These are phyloP conservation scores for Vigna nakashimae DNA, from an alignment of 306 rosid genomes.

Conservation along the genomic window DNA sequence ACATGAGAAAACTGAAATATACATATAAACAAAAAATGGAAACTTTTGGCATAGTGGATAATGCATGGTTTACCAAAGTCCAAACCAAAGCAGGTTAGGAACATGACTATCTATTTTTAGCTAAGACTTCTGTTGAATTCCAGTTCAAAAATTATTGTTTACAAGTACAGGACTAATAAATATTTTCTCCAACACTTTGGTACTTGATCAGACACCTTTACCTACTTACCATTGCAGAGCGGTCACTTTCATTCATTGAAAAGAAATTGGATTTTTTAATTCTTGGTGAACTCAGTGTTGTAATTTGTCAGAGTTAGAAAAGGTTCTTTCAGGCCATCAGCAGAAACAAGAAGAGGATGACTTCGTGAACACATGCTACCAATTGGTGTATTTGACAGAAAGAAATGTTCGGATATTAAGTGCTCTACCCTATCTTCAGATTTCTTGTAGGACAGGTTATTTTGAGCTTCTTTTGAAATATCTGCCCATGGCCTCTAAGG, in stretches of 20 bases:
- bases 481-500: neutral
- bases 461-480: neutral
- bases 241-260: neutral
- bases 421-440: neutral
- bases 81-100: conserved; percentile 1
- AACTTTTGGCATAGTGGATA: neutral
- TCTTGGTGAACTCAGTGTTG: neutral
- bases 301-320: conserved; percentile 1
- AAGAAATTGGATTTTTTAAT: neutral
- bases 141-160: neutral
- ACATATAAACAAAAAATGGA: neutral
- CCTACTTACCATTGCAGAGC: neutral
- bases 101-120: conserved; percentile 7
- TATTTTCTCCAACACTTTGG: neutral
- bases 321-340: conserved; percentile 13
- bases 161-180: neutral
- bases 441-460: neutral
- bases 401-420: neutral
- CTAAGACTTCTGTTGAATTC: neutral
- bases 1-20: conserved; percentile 3
- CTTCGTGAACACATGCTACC: conserved; percentile 8
- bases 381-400: too few species aligned
- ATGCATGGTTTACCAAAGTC: conserved; percentile 1
- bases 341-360: too few species aligned
- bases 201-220: neutral